phyloP scores from a whole-genome alignment of 768 basidiomycete species.

The Vararia minispora region DNA sequence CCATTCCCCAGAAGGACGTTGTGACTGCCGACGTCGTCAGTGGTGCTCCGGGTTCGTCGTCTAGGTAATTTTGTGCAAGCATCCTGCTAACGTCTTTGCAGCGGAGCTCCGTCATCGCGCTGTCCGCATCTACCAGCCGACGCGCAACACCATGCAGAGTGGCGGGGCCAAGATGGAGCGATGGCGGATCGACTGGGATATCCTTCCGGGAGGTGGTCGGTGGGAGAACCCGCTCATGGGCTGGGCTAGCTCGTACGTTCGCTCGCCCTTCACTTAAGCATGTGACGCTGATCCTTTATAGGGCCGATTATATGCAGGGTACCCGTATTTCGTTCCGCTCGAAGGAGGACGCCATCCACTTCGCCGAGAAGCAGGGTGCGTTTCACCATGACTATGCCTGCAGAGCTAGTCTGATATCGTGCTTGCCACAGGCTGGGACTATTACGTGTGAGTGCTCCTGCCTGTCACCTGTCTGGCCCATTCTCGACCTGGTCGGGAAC shows the following conservation, averaged over 20 bases:
- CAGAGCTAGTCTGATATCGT: conserved; percentile 3
- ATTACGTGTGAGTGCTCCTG: conserved; percentile 61
- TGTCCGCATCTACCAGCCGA: conserved; percentile 88
- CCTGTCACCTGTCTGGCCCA: too few relatives aligned
- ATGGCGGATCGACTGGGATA: conserved; percentile 95
- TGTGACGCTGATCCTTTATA: conserved; percentile 19
- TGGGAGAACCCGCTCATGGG: conserved; percentile 99
- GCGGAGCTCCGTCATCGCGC: conserved; percentile 78
- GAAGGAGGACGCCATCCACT: conserved; percentile 87
- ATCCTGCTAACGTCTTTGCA: too few relatives aligned
- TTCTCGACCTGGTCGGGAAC: too few relatives aligned
- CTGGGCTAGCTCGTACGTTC: conserved; percentile 85
- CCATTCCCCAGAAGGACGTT: conserved; percentile 41
- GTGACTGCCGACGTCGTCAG: conserved; percentile 75
- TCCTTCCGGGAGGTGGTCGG: conserved; percentile 75
- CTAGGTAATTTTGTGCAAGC: too few relatives aligned
- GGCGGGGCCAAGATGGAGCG: conserved; percentile 75
- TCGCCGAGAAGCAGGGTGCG: conserved; percentile 93
- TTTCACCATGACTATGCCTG: conserved; percentile 2
- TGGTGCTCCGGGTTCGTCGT: conserved; percentile 66
- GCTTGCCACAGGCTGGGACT: conserved; percentile 72
- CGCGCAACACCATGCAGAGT: conserved; percentile 92
- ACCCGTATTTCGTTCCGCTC: conserved; percentile 73
- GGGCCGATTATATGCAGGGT: conserved; percentile 95
- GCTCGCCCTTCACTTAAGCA: neutral